Conservation (phyloP, 345 rosid species). For the Ceriops decandra region DNA sequence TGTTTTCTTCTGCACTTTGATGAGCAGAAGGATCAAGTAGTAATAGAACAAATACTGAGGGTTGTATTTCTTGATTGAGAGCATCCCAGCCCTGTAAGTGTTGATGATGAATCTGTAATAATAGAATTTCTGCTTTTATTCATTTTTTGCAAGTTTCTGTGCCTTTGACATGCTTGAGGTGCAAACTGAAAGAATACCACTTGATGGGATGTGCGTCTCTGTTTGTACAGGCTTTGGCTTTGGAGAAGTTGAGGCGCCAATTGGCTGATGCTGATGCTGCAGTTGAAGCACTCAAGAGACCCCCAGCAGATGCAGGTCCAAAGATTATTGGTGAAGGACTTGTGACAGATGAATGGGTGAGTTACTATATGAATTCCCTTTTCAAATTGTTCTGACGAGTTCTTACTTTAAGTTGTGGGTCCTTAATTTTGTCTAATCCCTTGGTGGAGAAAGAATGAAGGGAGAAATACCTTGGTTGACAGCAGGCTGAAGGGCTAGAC, state of each 20-base stretch:
- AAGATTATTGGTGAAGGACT: constrained; percentile 92
- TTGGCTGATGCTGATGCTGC: constrained; percentile 91
- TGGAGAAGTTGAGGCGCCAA: constrained; percentile 81
- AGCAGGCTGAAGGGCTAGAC: constrained; percentile 75
- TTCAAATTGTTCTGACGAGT: not conserved
- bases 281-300: constrained; percentile 70
- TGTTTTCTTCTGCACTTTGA: constrained; percentile 58
- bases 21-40: constrained; percentile 82
- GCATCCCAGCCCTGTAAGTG: constrained; percentile 73
- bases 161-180: not conserved
- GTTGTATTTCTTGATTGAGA: constrained; percentile 80
- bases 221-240: constrained; percentile 47
- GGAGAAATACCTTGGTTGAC: constrained; percentile 89
- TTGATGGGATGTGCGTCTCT: not conserved
- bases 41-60: constrained; percentile 70
- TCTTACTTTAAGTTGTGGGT: not conserved
- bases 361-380: constrained; percentile 17
- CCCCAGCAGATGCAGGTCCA: constrained; percentile 77
- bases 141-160: not conserved
- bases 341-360: constrained; percentile 97
- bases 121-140: not conserved
- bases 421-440: not conserved
- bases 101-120: not conserved
- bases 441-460: constrained; percentile 78
- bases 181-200: not conserved